phyloP scores from a whole-genome alignment of 2,329 filamentous ascomycete species.

The Bipolaris bicolor region DNA sequence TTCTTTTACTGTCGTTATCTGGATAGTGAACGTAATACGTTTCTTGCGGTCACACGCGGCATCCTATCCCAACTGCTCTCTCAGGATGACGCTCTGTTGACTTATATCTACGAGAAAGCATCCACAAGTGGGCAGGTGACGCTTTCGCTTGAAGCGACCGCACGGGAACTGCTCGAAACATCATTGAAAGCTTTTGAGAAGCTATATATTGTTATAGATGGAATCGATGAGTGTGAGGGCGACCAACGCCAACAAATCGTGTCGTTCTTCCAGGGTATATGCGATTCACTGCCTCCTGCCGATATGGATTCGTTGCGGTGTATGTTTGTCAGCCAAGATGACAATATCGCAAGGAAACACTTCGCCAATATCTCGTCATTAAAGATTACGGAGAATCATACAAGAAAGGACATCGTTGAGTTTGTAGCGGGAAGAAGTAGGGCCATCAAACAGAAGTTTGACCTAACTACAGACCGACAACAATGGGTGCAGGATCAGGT shows the following conservation, averaged over 20 bases:
- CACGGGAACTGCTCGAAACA: constrained; percentile 12
- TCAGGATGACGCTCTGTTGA: neutral
- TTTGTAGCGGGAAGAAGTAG: constrained; percentile 2
- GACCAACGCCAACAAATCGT: constrained; percentile 31
- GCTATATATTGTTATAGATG: constrained; percentile 33
- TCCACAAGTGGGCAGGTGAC: constrained; percentile 3
- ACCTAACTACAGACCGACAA: constrained; percentile 21
- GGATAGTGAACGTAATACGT: constrained; percentile 15
- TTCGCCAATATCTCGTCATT: constrained; percentile 6
- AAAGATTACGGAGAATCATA: constrained; percentile 5
- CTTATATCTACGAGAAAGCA: constrained; percentile 2
- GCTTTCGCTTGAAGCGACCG: neutral
- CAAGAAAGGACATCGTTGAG: constrained; percentile 3
- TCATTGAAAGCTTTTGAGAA: constrained; percentile 32
- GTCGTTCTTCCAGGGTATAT: constrained; percentile 18
- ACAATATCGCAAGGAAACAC: constrained; percentile 10
- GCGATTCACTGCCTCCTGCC: constrained; percentile 20
- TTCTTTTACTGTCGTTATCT: constrained; percentile 34
- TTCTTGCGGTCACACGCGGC: constrained; percentile 2
- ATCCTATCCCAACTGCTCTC: constrained; percentile 3
- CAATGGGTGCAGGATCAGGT: constrained; percentile 32
- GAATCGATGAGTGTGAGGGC: constrained; percentile 52
- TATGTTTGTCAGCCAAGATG: constrained; percentile 35
- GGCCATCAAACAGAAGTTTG: constrained; percentile 21
- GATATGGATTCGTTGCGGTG: constrained; percentile 18